Conservation (phyloP, 2,329 filamentous ascomycete species). For the Penicillium sp. region DNA sequence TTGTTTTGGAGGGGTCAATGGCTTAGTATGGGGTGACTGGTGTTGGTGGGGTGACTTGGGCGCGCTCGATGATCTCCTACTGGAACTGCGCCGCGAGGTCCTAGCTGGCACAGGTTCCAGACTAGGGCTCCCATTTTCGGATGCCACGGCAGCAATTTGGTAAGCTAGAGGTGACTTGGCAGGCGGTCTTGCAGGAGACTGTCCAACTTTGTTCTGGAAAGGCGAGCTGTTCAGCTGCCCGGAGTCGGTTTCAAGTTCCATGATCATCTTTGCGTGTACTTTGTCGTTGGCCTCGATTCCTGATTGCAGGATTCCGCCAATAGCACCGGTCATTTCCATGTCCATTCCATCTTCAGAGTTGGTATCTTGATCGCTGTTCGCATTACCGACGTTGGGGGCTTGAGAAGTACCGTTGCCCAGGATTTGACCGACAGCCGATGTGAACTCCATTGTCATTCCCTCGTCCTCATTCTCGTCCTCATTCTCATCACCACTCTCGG, state of each 20-base stretch:
- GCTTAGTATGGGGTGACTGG: constrained; percentile 43
- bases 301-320: constrained; percentile 55
- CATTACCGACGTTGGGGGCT: constrained; percentile 21
- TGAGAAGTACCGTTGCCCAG: constrained; percentile 30
- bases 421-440: constrained; percentile 47
- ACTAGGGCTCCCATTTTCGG: constrained; percentile 58
- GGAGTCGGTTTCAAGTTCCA: constrained; percentile 61
- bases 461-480: constrained; percentile 34
- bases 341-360: constrained; percentile 36
- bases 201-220: constrained; percentile 41
- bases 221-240: constrained; percentile 50
- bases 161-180: constrained; percentile 28
- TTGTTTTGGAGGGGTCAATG: constrained; percentile 42
- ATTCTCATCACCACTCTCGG: background rate
- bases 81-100: constrained; percentile 51
- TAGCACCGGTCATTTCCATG: constrained; percentile 63
- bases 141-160: constrained; percentile 45
- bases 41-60: constrained; percentile 43
- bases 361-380: constrained; percentile 30
- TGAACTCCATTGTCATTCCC: constrained; percentile 53
- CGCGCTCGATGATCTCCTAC: constrained; percentile 45
- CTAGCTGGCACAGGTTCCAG: constrained; percentile 54
- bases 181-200: constrained; percentile 30
- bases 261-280: constrained; percentile 56
- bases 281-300: constrained; percentile 44